Conservation (phyloP, 768 basidiomycete genomes). For the Pseudohyphozyma bogoriensis region DNA sequence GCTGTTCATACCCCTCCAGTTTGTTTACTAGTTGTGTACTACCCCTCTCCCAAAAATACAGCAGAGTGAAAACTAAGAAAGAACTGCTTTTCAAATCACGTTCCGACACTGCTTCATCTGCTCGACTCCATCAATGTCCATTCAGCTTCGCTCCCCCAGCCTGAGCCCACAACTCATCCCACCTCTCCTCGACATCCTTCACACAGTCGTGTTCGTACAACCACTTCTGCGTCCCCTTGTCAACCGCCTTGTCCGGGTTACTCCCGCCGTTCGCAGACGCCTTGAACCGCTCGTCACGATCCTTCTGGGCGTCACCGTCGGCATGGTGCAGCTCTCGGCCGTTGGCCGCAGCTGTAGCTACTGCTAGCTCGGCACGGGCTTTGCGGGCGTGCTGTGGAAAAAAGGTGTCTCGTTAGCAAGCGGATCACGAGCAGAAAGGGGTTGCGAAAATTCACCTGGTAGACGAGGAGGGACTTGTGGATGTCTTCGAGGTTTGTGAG, state of each 20-base stretch:
- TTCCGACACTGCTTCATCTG: too few species aligned
- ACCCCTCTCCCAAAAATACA: too few species aligned
- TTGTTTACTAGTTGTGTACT: too few species aligned
- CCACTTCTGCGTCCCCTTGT: constrained; percentile 10
- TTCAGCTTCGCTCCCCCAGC: not conserved
- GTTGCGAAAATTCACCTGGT: too few species aligned
- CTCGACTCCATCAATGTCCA: too few species aligned
- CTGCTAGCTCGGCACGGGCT: constrained; percentile 31
- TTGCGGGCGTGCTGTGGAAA: constrained; percentile 28
- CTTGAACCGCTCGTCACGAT: constrained; percentile 29
- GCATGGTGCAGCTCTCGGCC: constrained; percentile 31
- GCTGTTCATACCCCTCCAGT: too few species aligned
- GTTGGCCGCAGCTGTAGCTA: constrained; percentile 30
- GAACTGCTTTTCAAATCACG: too few species aligned
- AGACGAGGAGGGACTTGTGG: constrained; percentile 31
- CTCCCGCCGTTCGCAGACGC: constrained; percentile 23
- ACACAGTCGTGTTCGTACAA: constrained; percentile 19
- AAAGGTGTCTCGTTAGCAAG: not conserved
- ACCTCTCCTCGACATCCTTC: constrained; percentile 19
- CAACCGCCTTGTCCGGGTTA: constrained; percentile 33
- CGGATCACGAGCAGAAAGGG: too few species aligned
- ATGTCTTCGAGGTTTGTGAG: constrained; percentile 31
- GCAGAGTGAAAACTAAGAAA: too few species aligned
- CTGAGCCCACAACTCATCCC: constrained; percentile 13
- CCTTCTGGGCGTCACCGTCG: constrained; percentile 29